Evolutionary conservation across 257 asterid species (phyloP).

Genomic region (Penstemon newberryi): DNA sequence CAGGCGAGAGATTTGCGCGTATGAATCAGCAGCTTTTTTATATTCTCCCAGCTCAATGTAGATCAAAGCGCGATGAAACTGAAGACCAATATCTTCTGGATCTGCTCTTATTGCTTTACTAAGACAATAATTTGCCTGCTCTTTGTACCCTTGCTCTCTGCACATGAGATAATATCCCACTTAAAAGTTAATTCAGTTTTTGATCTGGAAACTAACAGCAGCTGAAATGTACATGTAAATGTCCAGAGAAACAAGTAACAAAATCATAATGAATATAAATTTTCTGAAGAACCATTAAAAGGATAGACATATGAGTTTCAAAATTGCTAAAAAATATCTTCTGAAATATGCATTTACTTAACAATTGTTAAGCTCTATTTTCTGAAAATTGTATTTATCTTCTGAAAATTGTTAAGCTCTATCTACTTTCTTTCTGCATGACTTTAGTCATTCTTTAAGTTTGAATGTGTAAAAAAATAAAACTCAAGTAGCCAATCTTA

Average conservation of each 20-base stretch:
- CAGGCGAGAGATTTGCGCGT: conserved; percentile 63
- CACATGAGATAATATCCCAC: conserved; percentile 13
- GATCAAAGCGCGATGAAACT: conserved; percentile 61
- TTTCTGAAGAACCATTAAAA: too few species aligned
- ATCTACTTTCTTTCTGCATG: too few species aligned
- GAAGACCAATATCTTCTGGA: conserved; percentile 68
- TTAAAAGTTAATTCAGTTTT: conserved; percentile 17
- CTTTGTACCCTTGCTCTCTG: conserved; percentile 65
- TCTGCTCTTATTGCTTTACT: conserved; percentile 77
- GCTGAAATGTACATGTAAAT: neutral
- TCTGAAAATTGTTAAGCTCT: too few species aligned
- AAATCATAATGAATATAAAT: conserved; percentile 2
- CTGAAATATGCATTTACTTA: too few species aligned
- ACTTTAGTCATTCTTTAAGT: too few species aligned
- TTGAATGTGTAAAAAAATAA: neutral
- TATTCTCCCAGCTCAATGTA: conserved; percentile 64
- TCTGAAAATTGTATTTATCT: too few species aligned
- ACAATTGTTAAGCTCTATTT: too few species aligned
- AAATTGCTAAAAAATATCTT: too few species aligned
- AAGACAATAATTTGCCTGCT: conserved; percentile 73
- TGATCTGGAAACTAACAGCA: neutral
- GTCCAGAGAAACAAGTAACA: neutral
- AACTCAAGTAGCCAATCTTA: neutral
- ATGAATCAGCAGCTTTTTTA: conserved; percentile 73
- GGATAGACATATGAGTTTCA: too few species aligned